Base-by-base conservation (phyloP, 352 stramenopile species). In the Pythium oligandrum region DNA sequence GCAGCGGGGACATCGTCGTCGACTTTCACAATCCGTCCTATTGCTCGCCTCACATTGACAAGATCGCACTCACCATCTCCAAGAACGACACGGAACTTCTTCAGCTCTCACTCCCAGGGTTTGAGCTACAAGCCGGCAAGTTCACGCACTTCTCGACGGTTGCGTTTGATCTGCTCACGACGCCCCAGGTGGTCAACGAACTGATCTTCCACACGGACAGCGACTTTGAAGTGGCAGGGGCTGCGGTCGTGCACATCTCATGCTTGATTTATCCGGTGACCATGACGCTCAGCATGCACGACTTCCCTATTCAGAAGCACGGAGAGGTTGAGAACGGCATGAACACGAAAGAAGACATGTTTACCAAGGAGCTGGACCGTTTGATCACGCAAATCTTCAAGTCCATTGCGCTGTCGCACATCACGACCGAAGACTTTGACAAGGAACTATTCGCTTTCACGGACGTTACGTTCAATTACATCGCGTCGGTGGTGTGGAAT, bases 181-280 rank as follows among this genome's bases (percentile, higher is more conserved):
- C 61, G 8, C 74, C 83, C 4, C 44, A 77, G 2, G 61, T 53
- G 12, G 55, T 90, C 7, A 71, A 90, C 47, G 60, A 58, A 11
- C 46, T 90, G 6, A 70, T 90, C 26, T 77, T 90, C n/a, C 40
- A 57, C 31, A 55, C 73, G 32, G 50, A 50, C 6, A 59, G 59
- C 31, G 71, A 60, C 42, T 79, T 88, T 40, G 62, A 76, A 8
- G 52, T 90, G 4, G 40, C 52, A 7, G 83, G 79, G 36, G 57
- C 60, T 26, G 54, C 90, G 12, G 68, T 76, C 0, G 69, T 93
- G 30, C 61, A 66, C 12, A 82, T 90, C 50, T 77, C 55, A 46
- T 93, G 83, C 55, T 59, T 93, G 44, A 59, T 93, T 17, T 55
- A 90, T 35, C 79, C 83, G 0, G 88, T 93, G 53, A 88, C 79